These are phyloP conservation scores for Capsicum rhomboideum DNA, from an alignment of 257 asterid species.

Conservation along the genomic window DNA sequence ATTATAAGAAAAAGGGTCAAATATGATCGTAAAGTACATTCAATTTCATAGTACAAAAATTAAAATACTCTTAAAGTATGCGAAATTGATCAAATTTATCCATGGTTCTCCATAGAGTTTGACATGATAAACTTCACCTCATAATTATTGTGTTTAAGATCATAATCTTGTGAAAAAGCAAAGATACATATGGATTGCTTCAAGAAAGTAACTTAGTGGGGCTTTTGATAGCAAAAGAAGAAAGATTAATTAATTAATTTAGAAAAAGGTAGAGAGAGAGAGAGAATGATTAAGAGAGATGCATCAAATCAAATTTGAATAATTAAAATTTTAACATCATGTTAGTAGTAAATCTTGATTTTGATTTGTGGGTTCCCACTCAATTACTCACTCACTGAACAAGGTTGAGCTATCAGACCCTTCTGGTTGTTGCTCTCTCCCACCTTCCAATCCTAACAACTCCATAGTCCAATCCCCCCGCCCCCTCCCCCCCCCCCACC, in stretches of 20 bases:
- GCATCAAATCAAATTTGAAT: slow-evolving; percentile 10
- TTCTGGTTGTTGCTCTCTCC: slow-evolving; percentile 17
- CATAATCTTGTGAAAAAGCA: not conserved
- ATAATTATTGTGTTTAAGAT: not conserved
- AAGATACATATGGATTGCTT: not conserved
- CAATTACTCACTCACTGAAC: slow-evolving; percentile 23
- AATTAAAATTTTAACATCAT: slow-evolving; percentile 7
- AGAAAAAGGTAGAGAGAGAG: not conserved
- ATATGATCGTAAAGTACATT: not conserved
- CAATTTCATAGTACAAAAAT: not conserved
- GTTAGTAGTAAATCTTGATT: slow-evolving; percentile 35
- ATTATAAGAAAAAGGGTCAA: not conserved
- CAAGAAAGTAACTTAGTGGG: not conserved
- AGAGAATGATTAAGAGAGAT: not conserved
- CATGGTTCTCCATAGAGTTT: not conserved
- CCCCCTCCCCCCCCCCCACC: too few relatives aligned
- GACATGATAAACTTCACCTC: not conserved
- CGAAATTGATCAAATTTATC: not conserved
- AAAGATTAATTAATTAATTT: not conserved
- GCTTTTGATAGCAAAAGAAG: not conserved
- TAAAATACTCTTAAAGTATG: not conserved
- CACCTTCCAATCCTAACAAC: not conserved
- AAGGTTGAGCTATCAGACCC: slow-evolving; percentile 22
- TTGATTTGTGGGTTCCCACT: slow-evolving; percentile 46
- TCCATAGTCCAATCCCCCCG: not conserved